Evolutionary conservation across 202 grass and related monocot species (phyloP).

Genomic region (Brachypodium distachyon): DNA sequence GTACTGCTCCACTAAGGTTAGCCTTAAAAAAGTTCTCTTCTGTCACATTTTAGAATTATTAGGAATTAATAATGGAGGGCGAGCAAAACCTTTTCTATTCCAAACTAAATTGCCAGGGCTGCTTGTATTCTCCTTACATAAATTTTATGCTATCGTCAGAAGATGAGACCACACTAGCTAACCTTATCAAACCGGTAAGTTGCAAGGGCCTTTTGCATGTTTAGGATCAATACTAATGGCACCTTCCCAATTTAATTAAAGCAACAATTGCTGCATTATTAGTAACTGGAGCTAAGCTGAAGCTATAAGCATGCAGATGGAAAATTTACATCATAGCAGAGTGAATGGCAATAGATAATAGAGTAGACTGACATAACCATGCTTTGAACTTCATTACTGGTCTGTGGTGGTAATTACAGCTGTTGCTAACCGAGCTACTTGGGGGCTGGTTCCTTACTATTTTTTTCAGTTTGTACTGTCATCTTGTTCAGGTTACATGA

Average conservation of each 20-base stretch:
- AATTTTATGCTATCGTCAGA: constrained; percentile 66
- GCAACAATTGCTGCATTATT: background rate
- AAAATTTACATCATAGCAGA: background rate
- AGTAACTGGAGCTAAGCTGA: too few relatives aligned
- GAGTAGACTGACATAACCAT: background rate
- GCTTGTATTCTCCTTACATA: too few relatives aligned
- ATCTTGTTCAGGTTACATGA: background rate
- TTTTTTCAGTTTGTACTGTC: background rate
- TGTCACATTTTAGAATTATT: too few relatives aligned
- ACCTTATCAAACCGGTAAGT: constrained; percentile 86
- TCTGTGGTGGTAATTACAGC: background rate
- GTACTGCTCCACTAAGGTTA: too few relatives aligned
- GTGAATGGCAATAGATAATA: background rate
- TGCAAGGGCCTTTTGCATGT: background rate
- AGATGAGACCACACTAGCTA: constrained; percentile 65
- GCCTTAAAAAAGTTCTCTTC: too few relatives aligned
- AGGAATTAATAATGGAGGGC: too few relatives aligned
- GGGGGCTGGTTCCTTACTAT: background rate
- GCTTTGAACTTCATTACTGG: background rate
- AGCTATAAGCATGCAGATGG: background rate
- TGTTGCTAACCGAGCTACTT: background rate
- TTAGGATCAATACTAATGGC: background rate
- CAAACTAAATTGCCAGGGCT: too few relatives aligned
- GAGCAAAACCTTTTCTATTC: too few relatives aligned
- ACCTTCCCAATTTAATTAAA: background rate